A percentile compares a stretch with the other conserved stretches of the same genome.
phyloP scores from a whole-genome alignment of 306 rosid species.

The Malus asiatica region DNA sequence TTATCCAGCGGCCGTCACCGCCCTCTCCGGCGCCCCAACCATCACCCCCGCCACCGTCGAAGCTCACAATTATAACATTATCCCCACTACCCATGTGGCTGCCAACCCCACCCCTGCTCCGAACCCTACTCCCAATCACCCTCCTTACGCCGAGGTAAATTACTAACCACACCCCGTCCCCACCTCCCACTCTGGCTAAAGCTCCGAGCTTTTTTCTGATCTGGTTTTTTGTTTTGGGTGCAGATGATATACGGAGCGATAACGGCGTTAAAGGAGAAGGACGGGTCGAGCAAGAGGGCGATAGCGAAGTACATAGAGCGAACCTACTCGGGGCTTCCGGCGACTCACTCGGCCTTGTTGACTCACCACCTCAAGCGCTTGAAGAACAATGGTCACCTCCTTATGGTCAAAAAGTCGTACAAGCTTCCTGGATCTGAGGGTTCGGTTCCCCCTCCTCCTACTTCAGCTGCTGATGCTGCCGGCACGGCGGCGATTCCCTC shows the following conservation, averaged over 20 bases:
- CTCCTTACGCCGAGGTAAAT: conserved; percentile 66
- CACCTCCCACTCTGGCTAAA: neutral
- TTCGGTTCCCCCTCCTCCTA: neutral
- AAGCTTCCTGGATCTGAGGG: conserved; percentile 59
- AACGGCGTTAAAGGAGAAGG: conserved; percentile 54
- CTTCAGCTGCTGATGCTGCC: neutral
- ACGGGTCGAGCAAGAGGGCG: conserved; percentile 79
- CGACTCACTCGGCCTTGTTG: conserved; percentile 48
- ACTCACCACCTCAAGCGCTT: conserved; percentile 66
- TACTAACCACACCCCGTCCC: neutral
- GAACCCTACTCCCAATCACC: conserved; percentile 25
- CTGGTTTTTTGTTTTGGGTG: neutral
- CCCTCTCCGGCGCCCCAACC: neutral
- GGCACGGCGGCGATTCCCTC: neutral
- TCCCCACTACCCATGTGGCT: neutral
- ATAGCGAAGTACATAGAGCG: conserved; percentile 72
- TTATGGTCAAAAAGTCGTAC: conserved; percentile 70
- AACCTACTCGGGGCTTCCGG: conserved; percentile 45
- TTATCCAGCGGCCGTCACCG: neutral
- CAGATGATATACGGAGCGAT: conserved; percentile 79
- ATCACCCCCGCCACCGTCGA: conserved; percentile 21
- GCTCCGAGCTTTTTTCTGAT: neutral
- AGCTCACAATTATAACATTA: conserved; percentile 7
- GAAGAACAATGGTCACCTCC: conserved; percentile 48
- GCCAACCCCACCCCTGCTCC: conserved; percentile 6